A percentile compares a stretch with the other conserved stretches of the same genome.
Conservation (phyloP, 805 yeast species). For the Torulaspora maleeae region DNA sequence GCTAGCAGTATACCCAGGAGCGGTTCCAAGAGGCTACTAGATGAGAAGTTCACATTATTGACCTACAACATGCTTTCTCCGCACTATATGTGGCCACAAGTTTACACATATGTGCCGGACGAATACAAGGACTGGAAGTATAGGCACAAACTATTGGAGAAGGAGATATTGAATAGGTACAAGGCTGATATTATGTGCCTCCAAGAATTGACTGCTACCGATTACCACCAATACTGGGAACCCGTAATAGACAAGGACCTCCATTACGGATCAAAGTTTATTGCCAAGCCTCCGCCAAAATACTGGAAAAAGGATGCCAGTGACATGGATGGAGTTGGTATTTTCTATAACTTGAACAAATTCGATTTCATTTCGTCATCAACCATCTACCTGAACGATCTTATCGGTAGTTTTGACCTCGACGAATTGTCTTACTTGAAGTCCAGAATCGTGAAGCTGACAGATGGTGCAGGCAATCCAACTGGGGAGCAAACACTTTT, state of each 20-base stretch:
- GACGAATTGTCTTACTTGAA: slow-evolving; percentile 28
- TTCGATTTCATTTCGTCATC: slow-evolving; percentile 41
- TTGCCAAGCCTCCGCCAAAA: slow-evolving; percentile 46
- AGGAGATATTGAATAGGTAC: slow-evolving; percentile 34
- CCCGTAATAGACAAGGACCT: slow-evolving; percentile 26
- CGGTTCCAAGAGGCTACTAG: slow-evolving; percentile 6
- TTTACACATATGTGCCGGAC: slow-evolving; percentile 47
- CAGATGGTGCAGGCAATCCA: slow-evolving; percentile 33
- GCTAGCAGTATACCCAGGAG: slow-evolving; percentile 6
- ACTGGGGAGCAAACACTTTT: slow-evolving; percentile 25
- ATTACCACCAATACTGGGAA: slow-evolving; percentile 42
- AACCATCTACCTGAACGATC: slow-evolving; percentile 34
- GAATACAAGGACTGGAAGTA: slow-evolving; percentile 47
- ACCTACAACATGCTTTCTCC: slow-evolving; percentile 47
- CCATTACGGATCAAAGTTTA: slow-evolving; percentile 46
- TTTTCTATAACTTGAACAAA: slow-evolving; percentile 46
- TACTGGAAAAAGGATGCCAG: slow-evolving; percentile 48
- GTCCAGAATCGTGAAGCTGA: slow-evolving; percentile 21
- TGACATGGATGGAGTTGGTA: slow-evolving; percentile 57
- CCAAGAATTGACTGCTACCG: slow-evolving; percentile 47
- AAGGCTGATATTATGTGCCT: slow-evolving; percentile 56
- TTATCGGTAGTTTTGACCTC: slow-evolving; percentile 29
- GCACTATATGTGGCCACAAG: slow-evolving; percentile 57
- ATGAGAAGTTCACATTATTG: slow-evolving; percentile 34
- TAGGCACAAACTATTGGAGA: slow-evolving; percentile 42